A percentile compares a stretch with the other conserved stretches of the same genome.
Evolutionary conservation across 805 yeast genomes (phyloP).

Genomic region (Hagleromyces aurorensis): DNA sequence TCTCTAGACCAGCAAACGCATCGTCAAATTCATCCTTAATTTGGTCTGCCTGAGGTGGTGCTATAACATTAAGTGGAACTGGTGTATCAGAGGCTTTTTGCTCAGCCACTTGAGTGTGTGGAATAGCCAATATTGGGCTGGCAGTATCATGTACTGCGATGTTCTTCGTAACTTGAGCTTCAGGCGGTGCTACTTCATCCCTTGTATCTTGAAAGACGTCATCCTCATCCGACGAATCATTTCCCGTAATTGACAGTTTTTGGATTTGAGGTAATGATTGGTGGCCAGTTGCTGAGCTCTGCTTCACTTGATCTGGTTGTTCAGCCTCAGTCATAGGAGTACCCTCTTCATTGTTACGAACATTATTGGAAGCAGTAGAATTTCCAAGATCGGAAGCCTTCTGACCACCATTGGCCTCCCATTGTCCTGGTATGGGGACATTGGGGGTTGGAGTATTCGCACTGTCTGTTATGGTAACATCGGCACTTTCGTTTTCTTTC

Average conservation of each 20-base stretch:
- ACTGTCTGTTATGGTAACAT: constrained; percentile 15
- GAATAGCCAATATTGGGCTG: no score
- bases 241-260: constrained; percentile 47
- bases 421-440: constrained; percentile 20
- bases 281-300: constrained; percentile 14
- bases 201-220: constrained; percentile 34
- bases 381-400: constrained; percentile 6
- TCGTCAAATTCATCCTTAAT: constrained; percentile 31
- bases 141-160: no score
- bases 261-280: constrained; percentile 58
- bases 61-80: constrained; percentile 1
- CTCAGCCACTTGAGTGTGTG: no score
- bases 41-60: constrained; percentile 8
- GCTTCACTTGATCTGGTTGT: constrained; percentile 10
- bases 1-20: constrained; percentile 39
- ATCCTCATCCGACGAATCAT: constrained; percentile 38
- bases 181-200: constrained; percentile 11
- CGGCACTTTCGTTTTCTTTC: constrained; percentile 27
- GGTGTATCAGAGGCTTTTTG: constrained; percentile 1
- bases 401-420: constrained; percentile 15
- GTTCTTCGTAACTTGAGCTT: no score
- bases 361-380: background rate
- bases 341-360: constrained; percentile 2
- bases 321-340: constrained; percentile 9
- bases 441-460: no score